Conservation (phyloP, 192 early-diverging fungal genomes). For the Entomortierella parvispora region DNA sequence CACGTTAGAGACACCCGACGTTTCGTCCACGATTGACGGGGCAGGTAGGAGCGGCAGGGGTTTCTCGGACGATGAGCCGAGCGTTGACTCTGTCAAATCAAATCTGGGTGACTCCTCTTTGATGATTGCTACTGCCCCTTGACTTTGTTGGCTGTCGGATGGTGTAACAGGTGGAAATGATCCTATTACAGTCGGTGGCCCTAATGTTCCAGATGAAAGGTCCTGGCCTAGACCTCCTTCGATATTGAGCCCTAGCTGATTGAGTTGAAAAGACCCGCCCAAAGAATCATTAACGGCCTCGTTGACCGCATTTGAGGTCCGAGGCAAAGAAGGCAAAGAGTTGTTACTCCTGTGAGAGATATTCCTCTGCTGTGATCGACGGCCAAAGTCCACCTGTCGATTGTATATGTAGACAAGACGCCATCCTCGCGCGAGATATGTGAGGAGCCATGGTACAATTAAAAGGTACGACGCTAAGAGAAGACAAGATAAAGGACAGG, state of each 20-base stretch:
- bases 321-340: no score
- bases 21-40: not conserved
- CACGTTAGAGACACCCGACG: no score
- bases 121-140: not conserved
- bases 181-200: no score
- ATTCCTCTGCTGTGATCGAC: no score
- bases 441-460: slow-evolving; percentile 46
- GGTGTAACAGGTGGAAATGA: no score
- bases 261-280: no score
- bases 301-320: not conserved
- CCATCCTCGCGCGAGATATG: slow-evolving; percentile 42
- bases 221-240: no score
- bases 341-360: no score
- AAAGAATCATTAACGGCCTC: not conserved
- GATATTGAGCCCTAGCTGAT: no score
- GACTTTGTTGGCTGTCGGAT: no score
- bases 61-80: not conserved
- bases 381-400: slow-evolving; percentile 40
- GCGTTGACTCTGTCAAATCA: not conserved
- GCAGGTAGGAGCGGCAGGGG: not conserved
- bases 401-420: slow-evolving; percentile 49
- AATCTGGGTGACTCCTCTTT: not conserved
- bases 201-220: no score
- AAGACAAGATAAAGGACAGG: not conserved
- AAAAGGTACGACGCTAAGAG: slow-evolving; percentile 31